Percentiles rank a stretch among this genome's conserved stretches.
These are phyloP conservation scores for Neohortaea acidophila DNA, from an alignment of 495 filamentous ascomycete species.

Conservation along the genomic window DNA sequence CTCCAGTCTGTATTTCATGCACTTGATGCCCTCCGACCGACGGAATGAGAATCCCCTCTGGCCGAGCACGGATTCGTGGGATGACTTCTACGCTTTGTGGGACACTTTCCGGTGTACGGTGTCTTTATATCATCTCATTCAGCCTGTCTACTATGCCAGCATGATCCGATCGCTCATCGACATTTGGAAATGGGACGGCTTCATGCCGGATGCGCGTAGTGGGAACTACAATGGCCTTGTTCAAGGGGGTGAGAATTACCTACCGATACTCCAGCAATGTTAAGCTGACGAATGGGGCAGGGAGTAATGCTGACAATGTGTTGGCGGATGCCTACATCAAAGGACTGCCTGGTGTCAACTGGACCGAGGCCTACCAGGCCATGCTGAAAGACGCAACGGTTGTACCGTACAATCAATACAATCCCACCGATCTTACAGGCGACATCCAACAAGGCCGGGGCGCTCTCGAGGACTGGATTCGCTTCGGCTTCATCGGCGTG, in stretches of 20 bases:
- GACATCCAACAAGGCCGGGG: constrained; percentile 24
- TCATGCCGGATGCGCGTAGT: constrained; percentile 23
- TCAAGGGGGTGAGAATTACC: constrained; percentile 21
- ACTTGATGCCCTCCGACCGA: constrained; percentile 25
- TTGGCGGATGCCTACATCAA: constrained; percentile 30
- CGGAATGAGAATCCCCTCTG: constrained; percentile 27
- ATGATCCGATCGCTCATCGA: constrained; percentile 24
- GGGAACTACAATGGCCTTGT: constrained; percentile 26
- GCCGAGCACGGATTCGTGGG: constrained; percentile 12
- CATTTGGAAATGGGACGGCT: constrained; percentile 26
- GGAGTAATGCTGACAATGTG: constrained; percentile 26
- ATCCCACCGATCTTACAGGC: constrained; percentile 4
- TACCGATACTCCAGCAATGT: neutral
- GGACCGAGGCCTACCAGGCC: constrained; percentile 26
- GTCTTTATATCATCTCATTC: constrained; percentile 22
- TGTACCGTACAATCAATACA: constrained; percentile 22
- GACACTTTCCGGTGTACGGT: constrained; percentile 25
- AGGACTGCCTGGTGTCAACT: constrained; percentile 22
- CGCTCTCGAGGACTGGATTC: constrained; percentile 25
- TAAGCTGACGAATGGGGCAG: neutral
- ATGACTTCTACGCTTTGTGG: constrained; percentile 28
- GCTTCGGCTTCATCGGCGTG: constrained; percentile 22
- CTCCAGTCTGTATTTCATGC: constrained; percentile 24
- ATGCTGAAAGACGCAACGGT: constrained; percentile 26
- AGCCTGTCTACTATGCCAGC: constrained; percentile 19